Conservation (phyloP, 495 filamentous ascomycete species). For the Cercophora samala region DNA sequence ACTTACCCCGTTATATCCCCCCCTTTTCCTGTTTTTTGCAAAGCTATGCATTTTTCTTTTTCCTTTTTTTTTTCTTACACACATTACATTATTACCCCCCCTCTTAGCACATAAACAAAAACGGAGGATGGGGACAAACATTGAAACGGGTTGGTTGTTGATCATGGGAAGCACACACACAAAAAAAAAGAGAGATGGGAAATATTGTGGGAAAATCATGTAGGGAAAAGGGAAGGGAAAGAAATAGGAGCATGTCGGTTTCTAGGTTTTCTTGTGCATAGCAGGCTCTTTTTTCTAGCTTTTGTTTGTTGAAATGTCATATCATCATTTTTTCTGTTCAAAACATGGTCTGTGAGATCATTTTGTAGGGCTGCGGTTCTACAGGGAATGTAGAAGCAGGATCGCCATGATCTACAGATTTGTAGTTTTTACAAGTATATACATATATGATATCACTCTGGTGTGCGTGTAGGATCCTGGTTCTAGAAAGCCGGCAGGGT, state of each 20-base stretch:
- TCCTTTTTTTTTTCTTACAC: slow-evolving; percentile 4
- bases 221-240: not conserved
- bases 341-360: too few relatives aligned
- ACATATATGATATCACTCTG: too few relatives aligned
- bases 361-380: too few relatives aligned
- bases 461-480: not conserved
- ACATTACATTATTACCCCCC: slow-evolving; percentile 5
- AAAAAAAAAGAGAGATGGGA: not conserved
- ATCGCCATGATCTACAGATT: too few relatives aligned
- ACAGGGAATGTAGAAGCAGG: too few relatives aligned
- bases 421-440: too few relatives aligned
- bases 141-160: not conserved
- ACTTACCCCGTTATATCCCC: not conserved
- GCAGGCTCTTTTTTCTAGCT: not conserved
- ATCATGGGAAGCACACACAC: not conserved
- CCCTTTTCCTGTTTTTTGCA: not conserved
- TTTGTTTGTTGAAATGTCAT: not conserved
- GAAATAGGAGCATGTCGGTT: not conserved
- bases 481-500: not conserved
- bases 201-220: not conserved
- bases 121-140: too few relatives aligned
- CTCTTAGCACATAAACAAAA: not conserved
- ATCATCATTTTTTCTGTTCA: not conserved
- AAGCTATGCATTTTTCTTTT: not conserved
- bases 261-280: not conserved